Evolutionary conservation across 305 asterid genomes (phyloP), one percentile per base, ranked within the genome.

Genomic region (Fraxinus dipetala): DNA sequence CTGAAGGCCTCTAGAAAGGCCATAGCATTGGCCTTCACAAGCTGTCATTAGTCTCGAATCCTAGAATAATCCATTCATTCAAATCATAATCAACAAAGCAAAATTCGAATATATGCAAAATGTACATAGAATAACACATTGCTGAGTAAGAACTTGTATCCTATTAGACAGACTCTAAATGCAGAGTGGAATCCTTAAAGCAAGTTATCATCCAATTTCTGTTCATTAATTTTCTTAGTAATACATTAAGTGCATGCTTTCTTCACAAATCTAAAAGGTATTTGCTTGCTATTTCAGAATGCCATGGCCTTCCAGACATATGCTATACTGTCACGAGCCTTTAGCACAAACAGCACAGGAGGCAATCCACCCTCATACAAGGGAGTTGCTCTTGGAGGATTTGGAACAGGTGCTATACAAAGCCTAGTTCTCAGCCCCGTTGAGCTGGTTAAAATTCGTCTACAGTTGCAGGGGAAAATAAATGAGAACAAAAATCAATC

Each of bases 381-480:
- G 67, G 91, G 90, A 14, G 93, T 93, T 2, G 88, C 88, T 22
- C 83, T 91, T 3, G 95, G 93, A 30, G 98, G 98, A 72, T 72
- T 87, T 13, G 91, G 93, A 48, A 86, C 98, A 8, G 98, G 98
- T 9, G 91, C 89, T 13, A 78, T 89, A 31, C 98, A 95, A 51
- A 91, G 97, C 90, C 81, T 92, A 34, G 56, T 93, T 24, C 89
- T 95, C 36, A 90, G 91, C 86, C 97, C 97, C 0, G 92, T 95
- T 3, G 98, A 95, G 84, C 88, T 93, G 20, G 84, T 93, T n/a
- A 95, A 95, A 88, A 95, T 95, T 81, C 95, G 92, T 18, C 88
- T 93, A 3, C 98, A 95, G 14, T 79, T 92, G 74, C 94, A 91
- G 59, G 75, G 81, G 7, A 82, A 76, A 80, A 43, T 78, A 38